Evolutionary conservation across 2,329 filamentous ascomycete genomes (phyloP).

Genomic region (Xylogone sp.): DNA sequence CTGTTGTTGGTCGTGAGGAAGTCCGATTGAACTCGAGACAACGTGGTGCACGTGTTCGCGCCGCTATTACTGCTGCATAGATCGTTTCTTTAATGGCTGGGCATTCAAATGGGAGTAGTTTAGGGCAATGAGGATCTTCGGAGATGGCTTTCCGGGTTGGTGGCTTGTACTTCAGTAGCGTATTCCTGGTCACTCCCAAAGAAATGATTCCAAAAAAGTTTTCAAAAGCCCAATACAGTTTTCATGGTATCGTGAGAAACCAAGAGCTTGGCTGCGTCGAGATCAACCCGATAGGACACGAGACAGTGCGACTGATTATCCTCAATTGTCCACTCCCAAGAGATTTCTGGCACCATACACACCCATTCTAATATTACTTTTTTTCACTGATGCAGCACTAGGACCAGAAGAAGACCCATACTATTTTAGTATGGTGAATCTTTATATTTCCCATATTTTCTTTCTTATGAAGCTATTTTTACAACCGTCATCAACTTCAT

Average conservation of each 20-base stretch:
- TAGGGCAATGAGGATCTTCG: conserved; percentile 15
- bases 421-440: too few species aligned
- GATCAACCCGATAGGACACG: too few species aligned
- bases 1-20: conserved; percentile 60
- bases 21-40: conserved; percentile 83
- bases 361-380: too few species aligned
- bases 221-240: neutral
- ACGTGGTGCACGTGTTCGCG: conserved; percentile 68
- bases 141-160: conserved; percentile 14
- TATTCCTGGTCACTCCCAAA: conserved; percentile 20
- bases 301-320: too few species aligned
- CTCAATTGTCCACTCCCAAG: too few species aligned
- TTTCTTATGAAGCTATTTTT: neutral
- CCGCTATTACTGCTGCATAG: conserved; percentile 64
- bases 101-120: conserved; percentile 21
- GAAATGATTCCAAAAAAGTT: neutral
- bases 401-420: too few species aligned
- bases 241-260: too few species aligned
- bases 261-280: too few species aligned
- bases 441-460: too few species aligned
- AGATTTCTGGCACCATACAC: too few species aligned
- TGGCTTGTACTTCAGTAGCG: conserved; percentile 27
- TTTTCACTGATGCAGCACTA: too few species aligned
- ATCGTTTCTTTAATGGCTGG: conserved; percentile 25
- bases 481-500: neutral